Percentiles rank a stretch among this genome's conserved stretches.
phyloP scores from a whole-genome alignment of 768 basidiomycete species.

The Sarcodon aspratus region DNA sequence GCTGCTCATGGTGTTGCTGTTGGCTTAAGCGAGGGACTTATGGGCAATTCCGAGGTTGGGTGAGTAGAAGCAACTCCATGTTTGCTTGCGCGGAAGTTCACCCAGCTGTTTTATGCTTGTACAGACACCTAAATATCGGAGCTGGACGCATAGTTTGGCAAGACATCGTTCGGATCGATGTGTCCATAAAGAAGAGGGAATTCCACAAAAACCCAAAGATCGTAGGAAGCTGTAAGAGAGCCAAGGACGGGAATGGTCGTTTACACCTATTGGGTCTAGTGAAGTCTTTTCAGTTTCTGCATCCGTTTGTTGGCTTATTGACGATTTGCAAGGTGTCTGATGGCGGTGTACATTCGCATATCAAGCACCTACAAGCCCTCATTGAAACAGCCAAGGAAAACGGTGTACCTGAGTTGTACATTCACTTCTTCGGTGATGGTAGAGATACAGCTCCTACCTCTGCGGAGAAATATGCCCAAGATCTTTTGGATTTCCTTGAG shows the following conservation, averaged over 20 bases:
- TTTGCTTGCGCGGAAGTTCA: neutral
- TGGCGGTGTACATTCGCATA: constrained; percentile 96
- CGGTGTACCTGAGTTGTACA: constrained; percentile 74
- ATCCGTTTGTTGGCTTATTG: neutral
- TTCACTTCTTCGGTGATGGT: constrained; percentile 94
- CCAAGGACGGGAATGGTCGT: constrained; percentile 74
- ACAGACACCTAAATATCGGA: constrained; percentile 90
- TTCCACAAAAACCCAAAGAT: constrained; percentile 76
- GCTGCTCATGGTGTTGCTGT: constrained; percentile 87
- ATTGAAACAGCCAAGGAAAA: constrained; percentile 83
- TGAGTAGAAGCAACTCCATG: constrained; percentile 24
- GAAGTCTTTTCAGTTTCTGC: constrained; percentile 2
- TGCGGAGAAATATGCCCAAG: constrained; percentile 62
- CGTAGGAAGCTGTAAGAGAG: constrained; percentile 59
- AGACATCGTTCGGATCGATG: constrained; percentile 93
- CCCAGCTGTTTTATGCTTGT: neutral
- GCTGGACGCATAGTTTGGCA: constrained; percentile 96
- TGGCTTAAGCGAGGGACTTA: constrained; percentile 84
- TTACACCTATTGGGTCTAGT: constrained; percentile 87
- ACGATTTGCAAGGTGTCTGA: constrained; percentile 59
- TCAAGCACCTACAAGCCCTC: constrained; percentile 79
- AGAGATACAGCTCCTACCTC: constrained; percentile 89
- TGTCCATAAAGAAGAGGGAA: constrained; percentile 77
- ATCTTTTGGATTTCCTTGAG: constrained; percentile 67
- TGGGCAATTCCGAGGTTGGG: constrained; percentile 99